Base-by-base conservation (phyloP, 2,329 filamentous ascomycete genomes). In the Paracoccidioides lutzii region DNA sequence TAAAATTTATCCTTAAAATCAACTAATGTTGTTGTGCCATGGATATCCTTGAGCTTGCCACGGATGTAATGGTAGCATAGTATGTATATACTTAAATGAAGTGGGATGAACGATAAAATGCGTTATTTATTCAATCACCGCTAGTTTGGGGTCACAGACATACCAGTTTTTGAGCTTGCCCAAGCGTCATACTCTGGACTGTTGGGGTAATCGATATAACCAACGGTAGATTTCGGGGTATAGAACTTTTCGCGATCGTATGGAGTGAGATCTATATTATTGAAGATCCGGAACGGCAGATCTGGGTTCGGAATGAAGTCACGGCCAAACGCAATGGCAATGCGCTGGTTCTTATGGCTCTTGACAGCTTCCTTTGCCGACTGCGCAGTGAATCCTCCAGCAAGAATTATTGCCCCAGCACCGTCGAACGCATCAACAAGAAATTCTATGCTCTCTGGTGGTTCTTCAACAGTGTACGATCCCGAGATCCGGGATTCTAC, bases 401-500 rank as follows among this genome's bases (percentile, higher is more conserved):
- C 74, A n/a, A 81, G 61, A 3, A 83, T 59, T 35, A 82, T 60
- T 0, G 78, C 77, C 7, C 68, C 71, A 6, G 66, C 66, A 37
- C 68, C 69, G 38, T 65, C 66, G 73, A 74, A 81, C 7, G 71
- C 65, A 57, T 74, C 62, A 40, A 79, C 52, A 51, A 78, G 64
- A 61, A 74, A 33, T 15, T 53, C n/a, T 4, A 40, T 51, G 15
- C 49, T 41, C 15, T 51, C 15, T 28, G 22, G 10, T 22, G 14
- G 66, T 1, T 60, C 59, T 51, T 78, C 74, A 3, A 66, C 42
- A 42, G 58, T 55, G 37, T 55, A 51, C 14, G 58, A 46, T 15
- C 58, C 59, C 14, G 59, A 49, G 55, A 82, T 69, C 0, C 81
- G 75, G 0, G 80, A 75, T 63, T 87, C 81, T 6, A 87, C 70